phyloP scores from a whole-genome alignment of 345 rosid genomes.

The Pugionium dolabratum region DNA sequence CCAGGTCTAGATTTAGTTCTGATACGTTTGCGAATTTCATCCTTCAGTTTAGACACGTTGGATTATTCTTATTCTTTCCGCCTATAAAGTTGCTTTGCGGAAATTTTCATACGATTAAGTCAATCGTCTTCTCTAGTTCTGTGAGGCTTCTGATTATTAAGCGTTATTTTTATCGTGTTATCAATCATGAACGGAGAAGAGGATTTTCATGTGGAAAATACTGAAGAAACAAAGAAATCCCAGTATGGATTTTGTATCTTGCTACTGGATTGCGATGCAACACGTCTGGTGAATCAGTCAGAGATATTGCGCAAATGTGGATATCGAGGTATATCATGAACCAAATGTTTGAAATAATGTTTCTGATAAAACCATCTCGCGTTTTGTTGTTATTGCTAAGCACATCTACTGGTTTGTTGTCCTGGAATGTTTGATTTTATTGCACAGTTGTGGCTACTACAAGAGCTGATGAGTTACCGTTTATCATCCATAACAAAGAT shows the following conservation, averaged over 20 bases:
- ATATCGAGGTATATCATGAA: constrained; percentile 46
- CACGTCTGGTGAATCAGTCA: constrained; percentile 42
- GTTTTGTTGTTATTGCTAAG: not conserved
- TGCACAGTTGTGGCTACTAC: constrained; percentile 49
- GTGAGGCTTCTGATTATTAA: not conserved
- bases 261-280: constrained; percentile 49
- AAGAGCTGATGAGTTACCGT: constrained; percentile 43
- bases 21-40: not conserved
- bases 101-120: constrained; percentile 1
- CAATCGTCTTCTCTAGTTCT: constrained; percentile 2
- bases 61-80: constrained; percentile 12
- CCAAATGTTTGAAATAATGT: not conserved
- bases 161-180: not conserved
- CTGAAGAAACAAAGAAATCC: constrained; percentile 9
- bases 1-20: constrained; percentile 18
- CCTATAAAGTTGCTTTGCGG: constrained; percentile 5
- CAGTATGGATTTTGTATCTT: constrained; percentile 34
- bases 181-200: constrained; percentile 35
- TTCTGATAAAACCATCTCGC: not conserved
- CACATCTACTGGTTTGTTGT: constrained; percentile 8
- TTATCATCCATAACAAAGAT: constrained; percentile 39
- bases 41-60: not conserved
- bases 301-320: constrained; percentile 46
- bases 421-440: constrained; percentile 1
- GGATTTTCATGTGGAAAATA: constrained; percentile 30